Evolutionary conservation across 2,329 filamentous ascomycete species (phyloP).

Genomic region (Podosphaera xanthii): DNA sequence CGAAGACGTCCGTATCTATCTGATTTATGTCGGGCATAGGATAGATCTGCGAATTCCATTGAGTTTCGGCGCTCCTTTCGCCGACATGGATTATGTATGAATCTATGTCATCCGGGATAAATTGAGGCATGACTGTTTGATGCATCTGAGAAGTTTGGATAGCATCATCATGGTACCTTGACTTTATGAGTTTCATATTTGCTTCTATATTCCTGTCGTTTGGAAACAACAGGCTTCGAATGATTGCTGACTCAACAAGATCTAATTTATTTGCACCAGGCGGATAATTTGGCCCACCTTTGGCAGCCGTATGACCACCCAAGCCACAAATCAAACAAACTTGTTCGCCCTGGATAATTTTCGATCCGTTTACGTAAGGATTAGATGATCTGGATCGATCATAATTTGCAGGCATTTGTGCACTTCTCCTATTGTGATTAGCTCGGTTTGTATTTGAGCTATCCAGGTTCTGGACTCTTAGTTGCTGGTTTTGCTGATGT

Average conservation of each 20-base stretch:
- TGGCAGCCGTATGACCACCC: neutral
- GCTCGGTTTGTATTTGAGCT: too few species aligned
- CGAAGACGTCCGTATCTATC: neutral
- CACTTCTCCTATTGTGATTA: neutral
- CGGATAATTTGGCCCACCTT: neutral
- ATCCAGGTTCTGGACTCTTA: too few species aligned
- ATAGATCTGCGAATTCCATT: neutral
- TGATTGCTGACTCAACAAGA: neutral
- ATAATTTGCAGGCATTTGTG: neutral
- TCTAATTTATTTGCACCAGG: neutral
- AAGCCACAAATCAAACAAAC: neutral
- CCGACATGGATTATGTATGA: neutral
- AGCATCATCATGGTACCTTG: neutral
- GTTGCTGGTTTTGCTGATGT: too few species aligned
- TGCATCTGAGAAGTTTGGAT: neutral
- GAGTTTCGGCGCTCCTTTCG: neutral
- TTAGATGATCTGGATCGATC: neutral
- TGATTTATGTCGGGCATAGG: neutral
- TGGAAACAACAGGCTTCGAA: neutral
- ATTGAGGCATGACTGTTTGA: neutral
- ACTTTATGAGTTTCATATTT: neutral
- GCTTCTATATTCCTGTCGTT: neutral
- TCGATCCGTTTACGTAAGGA: neutral
- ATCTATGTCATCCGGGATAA: neutral
- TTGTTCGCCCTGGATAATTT: neutral